Conservation (phyloP, 2,329 filamentous ascomycete species). For the Helicocarpus griseus region DNA sequence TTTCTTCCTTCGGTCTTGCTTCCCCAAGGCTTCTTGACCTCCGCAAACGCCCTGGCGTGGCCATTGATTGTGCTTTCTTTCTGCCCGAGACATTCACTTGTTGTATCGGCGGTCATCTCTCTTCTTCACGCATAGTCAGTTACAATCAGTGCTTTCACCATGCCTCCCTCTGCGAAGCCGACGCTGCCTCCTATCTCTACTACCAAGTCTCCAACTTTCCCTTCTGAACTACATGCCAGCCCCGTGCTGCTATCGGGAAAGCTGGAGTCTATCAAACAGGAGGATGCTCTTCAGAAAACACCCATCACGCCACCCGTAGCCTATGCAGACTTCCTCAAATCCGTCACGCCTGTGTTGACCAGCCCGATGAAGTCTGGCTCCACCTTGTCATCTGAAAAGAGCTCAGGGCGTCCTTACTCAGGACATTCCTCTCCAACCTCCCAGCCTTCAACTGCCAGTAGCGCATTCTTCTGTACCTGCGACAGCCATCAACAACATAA, state of each 20-base stretch:
- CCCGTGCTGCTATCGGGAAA: slow-evolving; percentile 34
- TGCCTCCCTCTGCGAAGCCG: slow-evolving; percentile 21
- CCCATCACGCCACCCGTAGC: slow-evolving; percentile 84
- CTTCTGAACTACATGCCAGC: slow-evolving; percentile 53
- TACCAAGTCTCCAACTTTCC: slow-evolving; percentile 35
- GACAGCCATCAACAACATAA: slow-evolving; percentile 36
- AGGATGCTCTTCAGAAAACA: slow-evolving; percentile 55
- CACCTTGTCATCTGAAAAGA: slow-evolving; percentile 35
- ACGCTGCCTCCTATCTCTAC: slow-evolving; percentile 34
- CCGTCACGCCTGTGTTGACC: slow-evolving; percentile 60
- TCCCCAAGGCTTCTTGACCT: slow-evolving; percentile 3
- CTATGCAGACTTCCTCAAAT: slow-evolving; percentile 88
- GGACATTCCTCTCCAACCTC: slow-evolving; percentile 26
- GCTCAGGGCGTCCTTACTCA: slow-evolving; percentile 19
- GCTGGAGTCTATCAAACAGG: slow-evolving; percentile 58
- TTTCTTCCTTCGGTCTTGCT: background rate
- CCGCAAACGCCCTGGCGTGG: slow-evolving; percentile 1
- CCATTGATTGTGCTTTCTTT: slow-evolving; percentile 1
- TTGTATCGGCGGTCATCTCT: background rate
- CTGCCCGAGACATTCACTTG: slow-evolving; percentile 5
- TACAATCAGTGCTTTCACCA: slow-evolving; percentile 1
- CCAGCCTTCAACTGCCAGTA: slow-evolving; percentile 30
- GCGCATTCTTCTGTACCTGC: slow-evolving; percentile 40
- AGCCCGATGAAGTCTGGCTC: slow-evolving; percentile 54
- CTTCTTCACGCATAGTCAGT: background rate